These are phyloP conservation scores for Helicocarpus griseus DNA, from an alignment of 2,329 filamentous ascomycete genomes.

Conservation along the genomic window DNA sequence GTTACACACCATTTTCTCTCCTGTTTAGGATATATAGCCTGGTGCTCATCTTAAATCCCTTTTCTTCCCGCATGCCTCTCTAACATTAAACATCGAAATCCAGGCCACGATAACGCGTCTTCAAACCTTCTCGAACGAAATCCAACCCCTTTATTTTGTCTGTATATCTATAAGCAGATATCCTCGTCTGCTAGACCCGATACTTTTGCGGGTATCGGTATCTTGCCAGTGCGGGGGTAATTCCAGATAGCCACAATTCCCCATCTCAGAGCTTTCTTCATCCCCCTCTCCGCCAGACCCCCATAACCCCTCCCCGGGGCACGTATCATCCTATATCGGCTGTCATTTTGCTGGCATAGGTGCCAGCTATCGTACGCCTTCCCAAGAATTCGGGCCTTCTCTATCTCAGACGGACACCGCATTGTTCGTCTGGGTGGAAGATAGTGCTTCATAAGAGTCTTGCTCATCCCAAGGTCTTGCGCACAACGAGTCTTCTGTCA, in stretches of 20 bases:
- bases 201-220: conserved; percentile 78
- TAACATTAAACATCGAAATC: background rate
- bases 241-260: conserved; percentile 71
- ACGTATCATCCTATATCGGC: conserved; percentile 25
- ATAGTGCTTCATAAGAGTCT: conserved; percentile 61
- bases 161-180: conserved; percentile 41
- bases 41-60: no score
- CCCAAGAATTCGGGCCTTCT: conserved; percentile 62
- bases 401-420: conserved; percentile 83
- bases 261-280: conserved; percentile 69
- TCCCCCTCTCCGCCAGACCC: conserved; percentile 74
- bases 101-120: conserved; percentile 12
- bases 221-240: conserved; percentile 56
- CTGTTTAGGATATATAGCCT: background rate
- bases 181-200: conserved; percentile 73
- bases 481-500: conserved; percentile 3
- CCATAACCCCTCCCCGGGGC: conserved; percentile 69
- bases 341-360: conserved; percentile 61
- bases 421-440: conserved; percentile 96
- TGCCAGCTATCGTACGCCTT: conserved; percentile 60
- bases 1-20: conserved; percentile 1
- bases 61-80: no score
- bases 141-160: conserved; percentile 13
- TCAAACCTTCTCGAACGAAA: conserved; percentile 15
- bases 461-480: conserved; percentile 20